Evolutionary conservation across 192 early-diverging fungal species (phyloP).

Genomic region (Entomortierella lignicola): DNA sequence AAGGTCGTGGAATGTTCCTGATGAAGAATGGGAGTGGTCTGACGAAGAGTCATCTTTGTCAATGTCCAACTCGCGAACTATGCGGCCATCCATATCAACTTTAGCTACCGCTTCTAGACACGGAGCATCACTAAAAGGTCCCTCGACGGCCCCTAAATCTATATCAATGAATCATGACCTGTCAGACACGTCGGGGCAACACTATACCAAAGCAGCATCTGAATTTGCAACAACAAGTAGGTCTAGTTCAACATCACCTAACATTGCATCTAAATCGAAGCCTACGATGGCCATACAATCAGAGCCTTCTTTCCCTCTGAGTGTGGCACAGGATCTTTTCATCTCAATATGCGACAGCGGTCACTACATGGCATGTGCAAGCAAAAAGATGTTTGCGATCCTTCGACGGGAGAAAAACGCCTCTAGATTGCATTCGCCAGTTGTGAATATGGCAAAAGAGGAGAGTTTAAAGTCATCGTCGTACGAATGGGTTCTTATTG

Average conservation of each 20-base stretch:
- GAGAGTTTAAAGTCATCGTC: neutral
- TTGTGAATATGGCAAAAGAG: neutral
- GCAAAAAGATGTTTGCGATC: slow-evolving; percentile 48
- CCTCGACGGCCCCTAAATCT: slow-evolving; percentile 1
- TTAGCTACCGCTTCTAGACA: neutral
- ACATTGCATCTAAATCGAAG: neutral
- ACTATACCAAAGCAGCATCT: neutral
- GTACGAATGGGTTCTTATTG: slow-evolving; percentile 45
- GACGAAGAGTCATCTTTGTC: slow-evolving; percentile 27
- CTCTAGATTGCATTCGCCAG: slow-evolving; percentile 1
- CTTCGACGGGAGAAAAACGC: slow-evolving; percentile 10
- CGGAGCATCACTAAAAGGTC: neutral
- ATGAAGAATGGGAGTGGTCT: slow-evolving; percentile 54
- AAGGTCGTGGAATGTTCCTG: slow-evolving; percentile 43
- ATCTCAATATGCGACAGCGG: slow-evolving; percentile 50
- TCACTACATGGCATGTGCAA: slow-evolving; percentile 45
- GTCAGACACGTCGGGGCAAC: neutral
- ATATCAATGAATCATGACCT: slow-evolving; percentile 1
- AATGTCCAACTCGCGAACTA: neutral
- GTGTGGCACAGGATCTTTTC: slow-evolving; percentile 39
- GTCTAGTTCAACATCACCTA: slow-evolving; percentile 13
- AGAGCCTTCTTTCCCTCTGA: slow-evolving; percentile 21
- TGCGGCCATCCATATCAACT: neutral
- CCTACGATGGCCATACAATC: neutral
- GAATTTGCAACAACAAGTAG: neutral